Conservation (phyloP, 1,139 yeast genomes). For the Ogataea hybrid region DNA sequence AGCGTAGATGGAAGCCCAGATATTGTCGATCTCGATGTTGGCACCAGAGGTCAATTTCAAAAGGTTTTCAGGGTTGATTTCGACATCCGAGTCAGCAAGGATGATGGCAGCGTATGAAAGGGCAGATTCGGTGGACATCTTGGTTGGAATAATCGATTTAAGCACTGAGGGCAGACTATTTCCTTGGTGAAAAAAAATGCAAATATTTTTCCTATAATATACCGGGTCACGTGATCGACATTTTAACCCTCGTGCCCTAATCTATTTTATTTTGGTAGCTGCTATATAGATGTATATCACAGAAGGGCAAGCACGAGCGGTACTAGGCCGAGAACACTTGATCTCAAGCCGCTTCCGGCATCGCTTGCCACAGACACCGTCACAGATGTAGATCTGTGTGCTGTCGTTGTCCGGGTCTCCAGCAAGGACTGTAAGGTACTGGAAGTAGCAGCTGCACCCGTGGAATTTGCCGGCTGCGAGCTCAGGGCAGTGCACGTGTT, state of each 20-base stretch:
- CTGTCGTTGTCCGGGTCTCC: too few relatives aligned
- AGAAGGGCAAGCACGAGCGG: conserved; percentile 7
- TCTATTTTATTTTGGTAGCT: conserved; percentile 4
- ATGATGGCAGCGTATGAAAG: conserved; percentile 86
- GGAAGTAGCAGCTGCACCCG: background rate
- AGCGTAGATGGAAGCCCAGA: conserved; percentile 83
- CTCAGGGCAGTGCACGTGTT: conserved; percentile 3
- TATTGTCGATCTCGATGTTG: conserved; percentile 62
- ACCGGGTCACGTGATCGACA: conserved; percentile 2
- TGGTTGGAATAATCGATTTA: conserved; percentile 55
- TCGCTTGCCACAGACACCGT: background rate
- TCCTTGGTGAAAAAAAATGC: conserved; percentile 36
- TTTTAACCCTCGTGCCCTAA: conserved; percentile 3
- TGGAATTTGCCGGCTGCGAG: background rate
- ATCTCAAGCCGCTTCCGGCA: background rate
- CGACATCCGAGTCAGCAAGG: conserved; percentile 82
- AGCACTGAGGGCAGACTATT: conserved; percentile 66
- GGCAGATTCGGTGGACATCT: conserved; percentile 80
- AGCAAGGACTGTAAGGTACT: too few relatives aligned
- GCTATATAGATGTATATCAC: background rate
- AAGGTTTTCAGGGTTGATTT: conserved; percentile 76
- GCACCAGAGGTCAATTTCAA: conserved; percentile 68
- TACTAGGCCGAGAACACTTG: background rate
- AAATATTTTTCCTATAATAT: conserved; percentile 8
- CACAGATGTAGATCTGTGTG: background rate